Conservation (phyloP, 78 protist species). For the Dictyostelium intermedium region DNA sequence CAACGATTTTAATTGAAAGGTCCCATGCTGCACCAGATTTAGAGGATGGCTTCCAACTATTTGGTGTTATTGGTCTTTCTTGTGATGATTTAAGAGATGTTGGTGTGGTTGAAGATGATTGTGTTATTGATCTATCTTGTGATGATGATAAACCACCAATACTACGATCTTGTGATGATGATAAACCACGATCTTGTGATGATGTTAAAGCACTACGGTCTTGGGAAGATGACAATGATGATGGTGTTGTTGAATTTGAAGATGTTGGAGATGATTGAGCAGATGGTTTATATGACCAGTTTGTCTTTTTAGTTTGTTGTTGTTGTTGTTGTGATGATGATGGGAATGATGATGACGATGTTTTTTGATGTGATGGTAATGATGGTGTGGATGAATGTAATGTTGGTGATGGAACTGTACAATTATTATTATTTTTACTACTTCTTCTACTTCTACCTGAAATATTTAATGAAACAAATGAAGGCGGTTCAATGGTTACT, state of each 20-base stretch:
- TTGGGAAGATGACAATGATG: neutral
- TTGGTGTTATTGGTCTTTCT: neutral
- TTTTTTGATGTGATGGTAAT: neutral
- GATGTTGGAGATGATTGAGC: conserved; percentile 1
- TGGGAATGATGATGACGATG: no score
- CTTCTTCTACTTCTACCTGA: neutral
- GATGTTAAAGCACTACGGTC: neutral
- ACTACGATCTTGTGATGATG: neutral
- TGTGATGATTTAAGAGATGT: neutral
- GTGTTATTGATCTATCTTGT: neutral
- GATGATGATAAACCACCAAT: neutral
- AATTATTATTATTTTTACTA: neutral
- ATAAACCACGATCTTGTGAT: neutral
- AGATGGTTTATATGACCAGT: conserved; percentile 17
- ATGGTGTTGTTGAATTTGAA: neutral
- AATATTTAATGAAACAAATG: conserved; percentile 16
- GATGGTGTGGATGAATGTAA: neutral
- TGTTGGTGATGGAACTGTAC: neutral
- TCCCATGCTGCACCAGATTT: conserved; percentile 68
- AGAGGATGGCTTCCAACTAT: conserved; percentile 37
- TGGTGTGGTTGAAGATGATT: neutral
- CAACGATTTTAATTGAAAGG: conserved; percentile 4
- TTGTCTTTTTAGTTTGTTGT: neutral
- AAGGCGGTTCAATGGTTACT: neutral
- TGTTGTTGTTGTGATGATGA: neutral